Evolutionary conservation across 2,329 filamentous ascomycete genomes (phyloP).

Genomic region (Neonectria neomacrospora): DNA sequence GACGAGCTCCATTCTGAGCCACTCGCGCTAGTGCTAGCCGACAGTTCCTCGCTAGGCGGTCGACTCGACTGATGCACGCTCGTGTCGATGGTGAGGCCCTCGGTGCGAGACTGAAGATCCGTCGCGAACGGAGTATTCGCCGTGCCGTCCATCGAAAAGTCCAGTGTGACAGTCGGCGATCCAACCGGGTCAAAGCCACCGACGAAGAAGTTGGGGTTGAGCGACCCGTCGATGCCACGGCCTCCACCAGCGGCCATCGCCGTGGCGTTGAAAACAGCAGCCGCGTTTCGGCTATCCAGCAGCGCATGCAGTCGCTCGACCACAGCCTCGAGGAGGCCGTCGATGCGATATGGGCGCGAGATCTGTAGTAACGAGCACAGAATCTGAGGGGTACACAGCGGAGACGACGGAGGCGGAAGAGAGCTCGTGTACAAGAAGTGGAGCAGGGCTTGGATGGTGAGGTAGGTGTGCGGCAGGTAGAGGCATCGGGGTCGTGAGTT

Average conservation of each 20-base stretch:
- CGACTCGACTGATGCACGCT: conserved; percentile 49
- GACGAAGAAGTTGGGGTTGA: conserved; percentile 72
- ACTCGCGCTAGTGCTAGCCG: conserved; percentile 62
- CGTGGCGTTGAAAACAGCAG: conserved; percentile 96
- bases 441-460: conserved; percentile 89
- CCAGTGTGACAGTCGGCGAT: conserved; percentile 48
- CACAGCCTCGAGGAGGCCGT: conserved; percentile 91
- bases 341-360: conserved; percentile 90
- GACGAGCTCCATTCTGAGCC: conserved; percentile 68
- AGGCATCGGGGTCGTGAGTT: conserved; percentile 82
- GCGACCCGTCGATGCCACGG: conserved; percentile 76
- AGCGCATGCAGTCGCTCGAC: conserved; percentile 90
- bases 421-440: conserved; percentile 95
- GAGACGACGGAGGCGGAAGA: conserved; percentile 78
- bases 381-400: conserved; percentile 92
- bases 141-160: conserved; percentile 49
- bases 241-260: conserved; percentile 98
- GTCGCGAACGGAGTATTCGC: conserved; percentile 45
- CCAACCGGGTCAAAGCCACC: conserved; percentile 58
- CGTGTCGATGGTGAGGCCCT: conserved; percentile 62
- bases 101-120: conserved; percentile 50
- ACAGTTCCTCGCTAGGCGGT: conserved; percentile 60
- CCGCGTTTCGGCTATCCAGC: conserved; percentile 92
- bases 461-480: conserved; percentile 91
- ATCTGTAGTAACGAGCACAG: conserved; percentile 95